Conservation (phyloP, 2,329 filamentous ascomycete species). For the Coccinonectria pachysandricola region DNA sequence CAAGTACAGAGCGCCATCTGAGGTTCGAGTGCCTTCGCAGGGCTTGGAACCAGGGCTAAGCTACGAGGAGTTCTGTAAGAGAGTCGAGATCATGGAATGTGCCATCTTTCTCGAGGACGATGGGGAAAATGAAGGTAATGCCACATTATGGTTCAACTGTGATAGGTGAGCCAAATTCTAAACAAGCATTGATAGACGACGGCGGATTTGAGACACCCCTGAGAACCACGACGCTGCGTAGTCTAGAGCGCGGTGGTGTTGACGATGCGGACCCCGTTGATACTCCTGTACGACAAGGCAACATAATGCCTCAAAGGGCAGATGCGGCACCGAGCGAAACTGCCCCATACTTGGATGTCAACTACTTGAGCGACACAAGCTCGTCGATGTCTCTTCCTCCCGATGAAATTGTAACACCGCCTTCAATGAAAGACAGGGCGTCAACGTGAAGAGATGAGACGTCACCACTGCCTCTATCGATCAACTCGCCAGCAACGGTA, state of each 20-base stretch:
- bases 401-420: slow-evolving; percentile 8
- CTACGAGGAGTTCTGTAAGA: slow-evolving; percentile 13
- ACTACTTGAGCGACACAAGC: slow-evolving; percentile 2
- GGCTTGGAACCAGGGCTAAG: slow-evolving; percentile 12
- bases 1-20: slow-evolving; percentile 5
- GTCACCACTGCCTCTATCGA: too few species aligned
- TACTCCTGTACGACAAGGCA: neutral
- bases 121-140: neutral
- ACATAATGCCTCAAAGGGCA: neutral
- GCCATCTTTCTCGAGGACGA: slow-evolving; percentile 8
- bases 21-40: slow-evolving; percentile 10
- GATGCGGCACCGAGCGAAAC: neutral
- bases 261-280: too few species aligned
- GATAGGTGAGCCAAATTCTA: neutral
- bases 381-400: slow-evolving; percentile 11
- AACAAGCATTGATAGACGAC: too few species aligned
- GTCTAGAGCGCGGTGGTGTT: too few species aligned
- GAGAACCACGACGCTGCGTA: too few species aligned
- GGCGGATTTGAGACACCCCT: too few species aligned
- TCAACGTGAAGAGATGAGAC: too few species aligned
- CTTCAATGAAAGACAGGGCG: slow-evolving; percentile 5
- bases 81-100: slow-evolving; percentile 18
- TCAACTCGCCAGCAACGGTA: too few species aligned
- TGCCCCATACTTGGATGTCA: neutral
- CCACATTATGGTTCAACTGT: neutral